Percentiles rank a stretch among this genome's conserved stretches.
These are phyloP conservation scores for Trypanosoma grayi DNA, from an alignment of 208 protist genomes.

Conservation along the genomic window DNA sequence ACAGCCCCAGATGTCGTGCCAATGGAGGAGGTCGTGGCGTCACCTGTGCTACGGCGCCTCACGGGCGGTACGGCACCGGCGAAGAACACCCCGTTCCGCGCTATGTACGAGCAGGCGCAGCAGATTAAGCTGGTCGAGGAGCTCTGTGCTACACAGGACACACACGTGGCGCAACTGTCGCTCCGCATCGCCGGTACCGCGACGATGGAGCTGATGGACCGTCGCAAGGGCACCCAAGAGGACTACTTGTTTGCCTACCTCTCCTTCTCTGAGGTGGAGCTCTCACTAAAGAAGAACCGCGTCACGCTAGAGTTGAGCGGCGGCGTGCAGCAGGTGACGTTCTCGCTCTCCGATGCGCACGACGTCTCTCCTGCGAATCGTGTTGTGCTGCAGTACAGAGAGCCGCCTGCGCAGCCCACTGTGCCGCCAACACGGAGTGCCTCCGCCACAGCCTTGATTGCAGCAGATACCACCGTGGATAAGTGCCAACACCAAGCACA, in stretches of 20 bases:
- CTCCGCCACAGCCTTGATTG: too few species aligned
- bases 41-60: background rate
- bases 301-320: conserved; percentile 68
- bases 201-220: conserved; percentile 62
- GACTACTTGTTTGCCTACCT: conserved; percentile 57
- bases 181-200: conserved; percentile 51
- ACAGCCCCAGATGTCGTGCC: conserved; percentile 27
- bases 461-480: too few species aligned
- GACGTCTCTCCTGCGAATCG: conserved; percentile 40
- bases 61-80: background rate
- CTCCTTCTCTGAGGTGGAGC: conserved; percentile 37
- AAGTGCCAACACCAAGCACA: too few species aligned
- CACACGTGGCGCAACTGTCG: conserved; percentile 55
- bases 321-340: conserved; percentile 37
- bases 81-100: background rate
- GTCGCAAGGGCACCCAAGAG: conserved; percentile 14
- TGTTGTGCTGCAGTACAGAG: conserved; percentile 34
- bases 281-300: conserved; percentile 64
- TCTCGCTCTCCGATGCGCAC: conserved; percentile 38
- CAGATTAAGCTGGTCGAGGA: conserved; percentile 17
- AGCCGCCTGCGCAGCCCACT: conserved; percentile 1
- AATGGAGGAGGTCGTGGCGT: background rate
- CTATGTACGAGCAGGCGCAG: conserved; percentile 1
- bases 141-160: conserved; percentile 23
- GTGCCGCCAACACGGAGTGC: too few species aligned